phyloP scores from a whole-genome alignment of 306 rosid genomes.

The Sesbania bispinosa region DNA sequence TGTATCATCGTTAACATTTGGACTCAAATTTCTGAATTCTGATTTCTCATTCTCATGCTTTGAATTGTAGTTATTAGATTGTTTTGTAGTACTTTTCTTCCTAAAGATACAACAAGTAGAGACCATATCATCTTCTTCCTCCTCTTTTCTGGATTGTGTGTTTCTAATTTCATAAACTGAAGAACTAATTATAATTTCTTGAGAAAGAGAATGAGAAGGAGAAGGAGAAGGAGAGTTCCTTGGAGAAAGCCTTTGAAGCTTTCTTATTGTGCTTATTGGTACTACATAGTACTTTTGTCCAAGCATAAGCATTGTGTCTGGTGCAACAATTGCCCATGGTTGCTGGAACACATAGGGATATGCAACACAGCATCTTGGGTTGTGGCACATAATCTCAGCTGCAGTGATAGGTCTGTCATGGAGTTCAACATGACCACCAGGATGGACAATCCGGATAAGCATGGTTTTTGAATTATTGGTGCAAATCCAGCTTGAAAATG shows the following conservation, averaged over 20 bases:
- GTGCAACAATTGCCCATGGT: constrained; percentile 70
- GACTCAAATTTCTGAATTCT: constrained; percentile 11
- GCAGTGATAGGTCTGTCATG: constrained; percentile 58
- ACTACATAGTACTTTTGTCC: constrained; percentile 68
- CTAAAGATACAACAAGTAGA: constrained; percentile 29
- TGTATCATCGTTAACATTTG: constrained; percentile 9
- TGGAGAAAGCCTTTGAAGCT: constrained; percentile 50
- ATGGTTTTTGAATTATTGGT: constrained; percentile 35
- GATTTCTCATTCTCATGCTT: constrained; percentile 1
- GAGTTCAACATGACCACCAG: constrained; percentile 59
- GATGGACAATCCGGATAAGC: constrained; percentile 55
- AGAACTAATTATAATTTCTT: constrained; percentile 10
- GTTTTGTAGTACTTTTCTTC: constrained; percentile 24
- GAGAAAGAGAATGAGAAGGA: constrained; percentile 13
- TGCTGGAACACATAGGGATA: constrained; percentile 57
- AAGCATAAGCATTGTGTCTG: constrained; percentile 54
- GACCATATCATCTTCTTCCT: constrained; percentile 30
- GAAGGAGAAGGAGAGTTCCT: constrained; percentile 48
- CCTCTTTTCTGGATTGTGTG: constrained; percentile 20
- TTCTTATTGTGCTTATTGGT: constrained; percentile 50
- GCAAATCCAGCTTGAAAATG: constrained; percentile 47
- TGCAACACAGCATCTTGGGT: constrained; percentile 50
- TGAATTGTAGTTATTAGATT: constrained; percentile 18
- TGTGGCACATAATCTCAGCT: constrained; percentile 48
- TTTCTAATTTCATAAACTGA: constrained; percentile 17